A percentile compares a stretch with the other conserved stretches of the same genome.
phyloP scores from a whole-genome alignment of 2,329 filamentous ascomycete species.

The Aureobasidium sp. region DNA sequence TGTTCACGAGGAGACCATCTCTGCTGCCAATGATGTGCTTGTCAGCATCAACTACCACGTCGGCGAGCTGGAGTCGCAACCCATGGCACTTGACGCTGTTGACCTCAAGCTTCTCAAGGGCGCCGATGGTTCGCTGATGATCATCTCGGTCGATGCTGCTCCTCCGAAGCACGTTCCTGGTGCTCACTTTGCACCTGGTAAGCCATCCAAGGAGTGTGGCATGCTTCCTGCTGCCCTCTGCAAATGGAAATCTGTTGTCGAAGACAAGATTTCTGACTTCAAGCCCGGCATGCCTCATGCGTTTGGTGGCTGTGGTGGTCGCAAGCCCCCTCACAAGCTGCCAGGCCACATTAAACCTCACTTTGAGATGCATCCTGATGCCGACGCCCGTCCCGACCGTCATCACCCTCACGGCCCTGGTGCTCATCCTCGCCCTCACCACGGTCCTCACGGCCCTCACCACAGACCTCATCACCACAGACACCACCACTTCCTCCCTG shows the following conservation, averaged over 20 bases:
- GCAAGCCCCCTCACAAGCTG: conserved; percentile 19
- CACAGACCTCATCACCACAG: conserved; percentile 24
- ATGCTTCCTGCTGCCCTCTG: conserved; percentile 43
- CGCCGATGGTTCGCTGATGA: conserved; percentile 48
- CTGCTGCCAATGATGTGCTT: conserved; percentile 47
- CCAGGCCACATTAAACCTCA: conserved; percentile 25
- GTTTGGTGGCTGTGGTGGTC: conserved; percentile 23
- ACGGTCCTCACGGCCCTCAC: conserved; percentile 15
- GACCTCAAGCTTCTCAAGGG: conserved; percentile 58
- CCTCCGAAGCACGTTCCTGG: conserved; percentile 22
- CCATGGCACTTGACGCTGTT: conserved; percentile 49
- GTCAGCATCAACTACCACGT: conserved; percentile 52
- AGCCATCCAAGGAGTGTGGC: conserved; percentile 28
- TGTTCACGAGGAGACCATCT: conserved; percentile 40
- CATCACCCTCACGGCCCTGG: conserved; percentile 19
- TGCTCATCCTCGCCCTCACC: conserved; percentile 8
- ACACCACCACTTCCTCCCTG: conserved; percentile 32
- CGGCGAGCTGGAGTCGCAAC: conserved; percentile 49
- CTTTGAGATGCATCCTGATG: conserved; percentile 7
- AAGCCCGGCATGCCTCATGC: conserved; percentile 25
- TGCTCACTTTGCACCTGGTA: neutral
- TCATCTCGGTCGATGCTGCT: conserved; percentile 40
- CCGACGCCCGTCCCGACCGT: conserved; percentile 15
- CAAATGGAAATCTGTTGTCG: conserved; percentile 48
- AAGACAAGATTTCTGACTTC: conserved; percentile 37